Evolutionary conservation across 2,329 filamentous ascomycete species (phyloP).

Genomic region (Talaromyces marneffei): DNA sequence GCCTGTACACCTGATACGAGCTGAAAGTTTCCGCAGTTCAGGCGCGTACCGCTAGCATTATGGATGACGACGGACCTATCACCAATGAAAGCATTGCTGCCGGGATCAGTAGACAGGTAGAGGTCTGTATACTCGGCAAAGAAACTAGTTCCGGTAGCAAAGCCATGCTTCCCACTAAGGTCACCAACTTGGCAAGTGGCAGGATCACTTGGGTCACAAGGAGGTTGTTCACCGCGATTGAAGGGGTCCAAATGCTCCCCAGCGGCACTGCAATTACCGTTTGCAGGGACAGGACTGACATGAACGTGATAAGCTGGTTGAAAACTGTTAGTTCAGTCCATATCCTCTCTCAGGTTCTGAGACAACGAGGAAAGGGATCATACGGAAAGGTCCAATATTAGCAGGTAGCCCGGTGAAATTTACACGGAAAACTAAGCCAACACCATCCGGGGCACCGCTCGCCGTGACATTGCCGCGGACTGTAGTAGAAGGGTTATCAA

Average conservation of each 20-base stretch:
- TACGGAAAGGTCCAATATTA: constrained; percentile 53
- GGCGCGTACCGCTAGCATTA: constrained; percentile 46
- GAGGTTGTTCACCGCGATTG: constrained; percentile 54
- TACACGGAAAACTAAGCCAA: constrained; percentile 53
- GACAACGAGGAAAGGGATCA: constrained; percentile 25
- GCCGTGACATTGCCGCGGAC: constrained; percentile 51
- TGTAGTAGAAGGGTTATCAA: constrained; percentile 49
- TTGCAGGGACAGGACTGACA: constrained; percentile 53
- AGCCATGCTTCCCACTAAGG: constrained; percentile 67
- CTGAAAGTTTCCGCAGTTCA: constrained; percentile 54
- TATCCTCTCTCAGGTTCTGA: not conserved
- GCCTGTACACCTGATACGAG: constrained; percentile 16
- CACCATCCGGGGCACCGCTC: constrained; percentile 43
- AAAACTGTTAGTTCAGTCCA: constrained; percentile 15
- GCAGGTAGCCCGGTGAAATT: constrained; percentile 55
- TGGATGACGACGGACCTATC: constrained; percentile 53
- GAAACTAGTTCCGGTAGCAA: constrained; percentile 39
- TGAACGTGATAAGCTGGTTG: constrained; percentile 64
- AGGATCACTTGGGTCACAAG: constrained; percentile 54
- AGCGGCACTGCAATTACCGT: constrained; percentile 67
- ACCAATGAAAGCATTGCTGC: constrained; percentile 46
- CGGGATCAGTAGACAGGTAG: constrained; percentile 43
- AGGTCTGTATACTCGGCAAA: constrained; percentile 40
- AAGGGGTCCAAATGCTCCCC: constrained; percentile 67
- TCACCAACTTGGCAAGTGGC: constrained; percentile 71